Conservation (phyloP, 495 filamentous ascomycete genomes). For the Patellaria atrata region DNA sequence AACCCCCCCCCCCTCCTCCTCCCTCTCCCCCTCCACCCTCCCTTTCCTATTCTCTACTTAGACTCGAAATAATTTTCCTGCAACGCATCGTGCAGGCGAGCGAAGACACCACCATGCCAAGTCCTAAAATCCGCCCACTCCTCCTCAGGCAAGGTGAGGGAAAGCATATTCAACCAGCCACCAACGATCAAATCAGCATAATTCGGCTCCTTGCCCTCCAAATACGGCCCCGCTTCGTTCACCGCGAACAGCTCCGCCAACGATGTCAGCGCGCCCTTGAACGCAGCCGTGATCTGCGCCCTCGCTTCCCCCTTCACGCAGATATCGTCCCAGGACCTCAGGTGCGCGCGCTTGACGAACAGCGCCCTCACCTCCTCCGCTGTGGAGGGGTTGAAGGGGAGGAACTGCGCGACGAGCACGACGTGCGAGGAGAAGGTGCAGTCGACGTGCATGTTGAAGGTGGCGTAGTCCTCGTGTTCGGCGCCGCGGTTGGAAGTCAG, state of each 20-base stretch:
- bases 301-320: conserved; percentile 30
- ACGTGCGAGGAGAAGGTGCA: conserved; percentile 32
- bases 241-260: conserved; percentile 31
- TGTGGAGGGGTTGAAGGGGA: conserved; percentile 34
- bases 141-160: conserved; percentile 28
- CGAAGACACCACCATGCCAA: conserved; percentile 38
- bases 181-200: conserved; percentile 54
- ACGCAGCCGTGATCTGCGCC: conserved; percentile 24
- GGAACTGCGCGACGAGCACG: conserved; percentile 20
- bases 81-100: conserved; percentile 12
- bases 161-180: conserved; percentile 40
- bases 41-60: conserved; percentile 9
- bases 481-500: conserved; percentile 9
- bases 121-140: conserved; percentile 35
- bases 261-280: conserved; percentile 29
- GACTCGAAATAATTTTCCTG: conserved; percentile 15
- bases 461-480: conserved; percentile 20
- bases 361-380: conserved; percentile 31
- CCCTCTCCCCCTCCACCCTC: too few species aligned
- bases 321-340: conserved; percentile 35
- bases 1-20: too few species aligned
- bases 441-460: conserved; percentile 39
- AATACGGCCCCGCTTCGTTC: conserved; percentile 33
- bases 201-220: conserved; percentile 31
- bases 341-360: conserved; percentile 33